A percentile compares a stretch with the other conserved stretches of the same genome.
Evolutionary conservation across 257 asterid genomes (phyloP).

Genomic region (Scutellaria barbata): DNA sequence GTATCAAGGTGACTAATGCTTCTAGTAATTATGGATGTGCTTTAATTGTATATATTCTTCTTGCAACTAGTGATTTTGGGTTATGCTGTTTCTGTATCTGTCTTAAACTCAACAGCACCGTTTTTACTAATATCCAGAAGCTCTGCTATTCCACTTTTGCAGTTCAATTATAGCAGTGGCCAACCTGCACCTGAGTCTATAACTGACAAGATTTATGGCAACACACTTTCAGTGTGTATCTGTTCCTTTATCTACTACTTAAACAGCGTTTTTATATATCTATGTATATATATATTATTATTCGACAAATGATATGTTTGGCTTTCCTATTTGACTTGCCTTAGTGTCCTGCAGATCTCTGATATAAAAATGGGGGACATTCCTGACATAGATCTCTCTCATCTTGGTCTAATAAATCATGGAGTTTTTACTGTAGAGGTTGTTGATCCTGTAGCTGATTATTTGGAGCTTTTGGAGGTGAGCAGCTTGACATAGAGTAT

Average conservation of each 20-base stretch:
- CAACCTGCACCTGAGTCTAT: slow-evolving; percentile 99
- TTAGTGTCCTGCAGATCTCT: slow-evolving; percentile 66
- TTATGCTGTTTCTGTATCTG: slow-evolving; percentile 7
- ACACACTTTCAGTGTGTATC: slow-evolving; percentile 89
- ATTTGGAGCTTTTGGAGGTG: slow-evolving; percentile 97
- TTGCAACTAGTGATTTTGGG: background rate
- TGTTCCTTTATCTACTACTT: slow-evolving; percentile 10
- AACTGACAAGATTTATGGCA: slow-evolving; percentile 95
- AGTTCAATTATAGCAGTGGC: slow-evolving; percentile 98
- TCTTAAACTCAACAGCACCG: background rate
- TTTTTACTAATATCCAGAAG: background rate
- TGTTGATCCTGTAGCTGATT: slow-evolving; percentile 90
- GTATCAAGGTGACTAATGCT: slow-evolving; percentile 74
- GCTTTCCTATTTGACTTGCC: slow-evolving; percentile 39
- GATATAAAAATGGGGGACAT: slow-evolving; percentile 82
- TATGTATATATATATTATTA: too few relatives aligned
- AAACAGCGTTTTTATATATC: too few relatives aligned
- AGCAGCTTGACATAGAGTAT: slow-evolving; percentile 32
- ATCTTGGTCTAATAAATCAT: slow-evolving; percentile 58
- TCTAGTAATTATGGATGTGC: slow-evolving; percentile 3
- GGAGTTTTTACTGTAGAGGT: slow-evolving; percentile 86
- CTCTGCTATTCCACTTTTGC: slow-evolving; percentile 43
- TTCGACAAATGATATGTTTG: slow-evolving; percentile 28
- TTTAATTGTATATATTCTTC: slow-evolving; percentile 5
- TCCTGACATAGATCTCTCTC: slow-evolving; percentile 81